Evolutionary conservation across 2,329 filamentous ascomycete species (phyloP), one percentile per base, ranked within the genome.

Genomic region (Rhynchosporium secalis): DNA sequence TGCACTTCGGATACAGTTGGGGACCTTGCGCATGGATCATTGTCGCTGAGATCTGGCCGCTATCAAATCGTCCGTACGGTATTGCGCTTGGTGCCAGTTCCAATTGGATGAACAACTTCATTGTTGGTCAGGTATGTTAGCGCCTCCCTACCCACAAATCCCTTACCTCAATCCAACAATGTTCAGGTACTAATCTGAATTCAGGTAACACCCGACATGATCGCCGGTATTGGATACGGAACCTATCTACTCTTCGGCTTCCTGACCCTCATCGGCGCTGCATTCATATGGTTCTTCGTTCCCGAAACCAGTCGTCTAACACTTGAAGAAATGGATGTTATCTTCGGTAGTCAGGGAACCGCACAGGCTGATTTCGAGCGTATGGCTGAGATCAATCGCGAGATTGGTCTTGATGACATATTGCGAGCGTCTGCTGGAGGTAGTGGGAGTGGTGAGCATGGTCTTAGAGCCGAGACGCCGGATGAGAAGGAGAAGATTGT

Each of bases 1-100:
- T 90, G 36, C 83, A 89, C 74, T 92, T 92, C 70, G 90, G 87
- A 36, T 91, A 90, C 72, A 86, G 83, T 0, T 92, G 89, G 89
- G 87, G 88, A 0, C 89, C 88, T 2, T 88, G 85, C 69, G 83
- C 86, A 0, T 92, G 89, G 89, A 89, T 91, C 64, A 80, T 92
- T 60, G 82, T 91, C 1, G 84, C 87, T 2, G 89, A 92, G 75
- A 85, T 92, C 47, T 92, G 87, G 86, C 89, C 89, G 0, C 76
- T 91, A 4, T 86, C 83, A 62, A 86, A 85, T 9, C 82, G 88
- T 2, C 83, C 89, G 0, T 90, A 91, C 63, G 89, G 89, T 46
- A 87, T 89, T 12, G 81, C 88, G 0, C 77, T 92, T 0, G 88
- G 87, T 15, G 87, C 86, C 1, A 85, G 82, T 2, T 82, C 80